A percentile compares a stretch with the other conserved stretches of the same genome.
Evolutionary conservation across 1,284 basidiomycete species (phyloP).

Genomic region (Kalmanozyma brasiliensis): DNA sequence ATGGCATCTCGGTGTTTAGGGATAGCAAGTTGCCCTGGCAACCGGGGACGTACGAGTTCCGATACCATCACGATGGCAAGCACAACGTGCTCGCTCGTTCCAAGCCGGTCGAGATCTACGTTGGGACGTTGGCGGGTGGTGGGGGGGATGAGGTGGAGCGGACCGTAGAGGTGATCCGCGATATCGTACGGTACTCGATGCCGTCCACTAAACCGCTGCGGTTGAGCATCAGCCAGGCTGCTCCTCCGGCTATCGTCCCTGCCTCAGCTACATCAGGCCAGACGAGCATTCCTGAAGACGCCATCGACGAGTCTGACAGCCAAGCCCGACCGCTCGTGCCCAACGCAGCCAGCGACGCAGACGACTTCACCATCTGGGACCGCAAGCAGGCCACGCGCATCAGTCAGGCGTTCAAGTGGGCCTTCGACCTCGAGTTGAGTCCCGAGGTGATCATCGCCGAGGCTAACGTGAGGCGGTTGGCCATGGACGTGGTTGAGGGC

Average conservation of each 20-base stretch:
- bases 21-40: slow-evolving; percentile 78
- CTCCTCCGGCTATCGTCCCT: background rate
- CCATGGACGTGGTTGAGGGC: slow-evolving; percentile 80
- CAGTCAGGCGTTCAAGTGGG: slow-evolving; percentile 78
- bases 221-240: slow-evolving; percentile 17
- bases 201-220: slow-evolving; percentile 19
- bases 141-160: slow-evolving; percentile 70
- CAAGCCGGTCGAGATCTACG: slow-evolving; percentile 86
- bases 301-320: background rate
- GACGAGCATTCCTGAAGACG: background rate
- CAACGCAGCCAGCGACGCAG: slow-evolving; percentile 73
- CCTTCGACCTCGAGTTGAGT: slow-evolving; percentile 87
- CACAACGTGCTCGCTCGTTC: slow-evolving; percentile 91
- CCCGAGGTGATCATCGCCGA: slow-evolving; percentile 91
- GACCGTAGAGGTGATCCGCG: slow-evolving; percentile 73
- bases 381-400: slow-evolving; percentile 88
- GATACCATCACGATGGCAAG: slow-evolving; percentile 74
- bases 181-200: slow-evolving; percentile 73
- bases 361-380: slow-evolving; percentile 95
- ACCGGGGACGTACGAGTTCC: slow-evolving; percentile 85
- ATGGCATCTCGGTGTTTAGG: slow-evolving; percentile 66
- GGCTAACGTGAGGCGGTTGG: slow-evolving; percentile 84
- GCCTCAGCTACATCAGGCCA: background rate
- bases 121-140: slow-evolving; percentile 74
- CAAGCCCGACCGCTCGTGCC: slow-evolving; percentile 2